These are phyloP conservation scores for Fusarium chaquense DNA, from an alignment of 2,329 filamentous ascomycete species.

Conservation along the genomic window DNA sequence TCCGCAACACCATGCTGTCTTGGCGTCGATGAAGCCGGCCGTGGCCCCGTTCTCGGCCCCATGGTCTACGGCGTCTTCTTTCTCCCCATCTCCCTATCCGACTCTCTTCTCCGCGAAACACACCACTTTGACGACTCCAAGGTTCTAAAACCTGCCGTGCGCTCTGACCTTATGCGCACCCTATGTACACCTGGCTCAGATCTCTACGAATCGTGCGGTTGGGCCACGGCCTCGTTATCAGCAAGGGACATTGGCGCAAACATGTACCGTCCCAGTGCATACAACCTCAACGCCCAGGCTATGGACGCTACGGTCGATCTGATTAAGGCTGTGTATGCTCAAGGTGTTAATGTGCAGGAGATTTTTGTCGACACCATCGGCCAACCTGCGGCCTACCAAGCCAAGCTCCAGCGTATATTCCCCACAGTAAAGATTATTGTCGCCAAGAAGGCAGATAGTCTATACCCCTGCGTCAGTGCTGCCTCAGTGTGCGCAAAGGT, in stretches of 20 bases:
- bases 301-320: constrained; percentile 90
- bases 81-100: constrained; percentile 78
- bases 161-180: constrained; percentile 74
- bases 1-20: constrained; percentile 71
- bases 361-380: constrained; percentile 98
- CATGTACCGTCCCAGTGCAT: constrained; percentile 77
- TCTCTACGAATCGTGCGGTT: constrained; percentile 74
- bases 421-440: constrained; percentile 81
- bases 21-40: constrained; percentile 93
- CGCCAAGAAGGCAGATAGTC: constrained; percentile 89
- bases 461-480: constrained; percentile 93
- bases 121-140: constrained; percentile 97
- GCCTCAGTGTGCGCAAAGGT: constrained; percentile 97
- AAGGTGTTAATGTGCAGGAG: constrained; percentile 84
- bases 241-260: constrained; percentile 83
- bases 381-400: constrained; percentile 84
- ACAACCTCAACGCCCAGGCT: constrained; percentile 97
- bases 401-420: constrained; percentile 84
- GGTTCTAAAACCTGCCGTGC: constrained; percentile 83
- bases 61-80: constrained; percentile 80
- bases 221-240: constrained; percentile 84
- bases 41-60: constrained; percentile 89
- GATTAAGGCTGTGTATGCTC: constrained; percentile 79
- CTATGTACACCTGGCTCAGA: constrained; percentile 74
- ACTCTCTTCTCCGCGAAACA: constrained; percentile 78